Evolutionary conservation across 176 grass and related monocot genomes (phyloP).

Genomic region (Lolium perenne): DNA sequence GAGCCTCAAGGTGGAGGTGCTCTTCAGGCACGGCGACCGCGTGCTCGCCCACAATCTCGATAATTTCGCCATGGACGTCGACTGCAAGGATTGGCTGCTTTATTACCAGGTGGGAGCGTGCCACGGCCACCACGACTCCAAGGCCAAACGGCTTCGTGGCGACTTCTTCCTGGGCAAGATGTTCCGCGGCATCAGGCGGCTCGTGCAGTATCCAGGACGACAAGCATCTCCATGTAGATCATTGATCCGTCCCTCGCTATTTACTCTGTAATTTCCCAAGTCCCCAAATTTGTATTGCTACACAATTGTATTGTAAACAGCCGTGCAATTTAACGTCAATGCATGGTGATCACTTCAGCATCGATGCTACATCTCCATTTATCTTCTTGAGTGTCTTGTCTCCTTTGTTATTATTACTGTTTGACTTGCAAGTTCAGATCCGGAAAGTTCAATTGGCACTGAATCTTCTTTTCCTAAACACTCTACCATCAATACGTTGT

Average conservation of each 20-base stretch:
- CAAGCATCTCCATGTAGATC: no score
- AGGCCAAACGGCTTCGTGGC: background rate
- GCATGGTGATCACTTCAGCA: no score
- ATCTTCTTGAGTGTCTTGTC: background rate
- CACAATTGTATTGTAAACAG: no score
- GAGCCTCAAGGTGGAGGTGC: constrained; percentile 28
- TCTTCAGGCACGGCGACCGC: background rate
- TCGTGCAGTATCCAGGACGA: background rate
- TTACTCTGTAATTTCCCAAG: no score
- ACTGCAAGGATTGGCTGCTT: background rate
- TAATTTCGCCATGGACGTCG: background rate
- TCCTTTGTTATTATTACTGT: background rate
- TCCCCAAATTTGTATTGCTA: no score
- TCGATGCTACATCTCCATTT: background rate
- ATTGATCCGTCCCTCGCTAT: no score
- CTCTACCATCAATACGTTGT: no score
- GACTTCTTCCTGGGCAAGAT: background rate
- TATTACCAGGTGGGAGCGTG: background rate
- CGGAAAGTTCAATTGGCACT: no score
- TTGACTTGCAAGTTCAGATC: background rate
- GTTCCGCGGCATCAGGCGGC: background rate
- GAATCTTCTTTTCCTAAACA: no score
- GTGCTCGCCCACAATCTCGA: background rate
- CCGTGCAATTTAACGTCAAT: no score
- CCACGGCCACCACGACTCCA: background rate